phyloP scores from a whole-genome alignment of 495 filamentous ascomycete genomes.

The Aspergillus cristatus region DNA sequence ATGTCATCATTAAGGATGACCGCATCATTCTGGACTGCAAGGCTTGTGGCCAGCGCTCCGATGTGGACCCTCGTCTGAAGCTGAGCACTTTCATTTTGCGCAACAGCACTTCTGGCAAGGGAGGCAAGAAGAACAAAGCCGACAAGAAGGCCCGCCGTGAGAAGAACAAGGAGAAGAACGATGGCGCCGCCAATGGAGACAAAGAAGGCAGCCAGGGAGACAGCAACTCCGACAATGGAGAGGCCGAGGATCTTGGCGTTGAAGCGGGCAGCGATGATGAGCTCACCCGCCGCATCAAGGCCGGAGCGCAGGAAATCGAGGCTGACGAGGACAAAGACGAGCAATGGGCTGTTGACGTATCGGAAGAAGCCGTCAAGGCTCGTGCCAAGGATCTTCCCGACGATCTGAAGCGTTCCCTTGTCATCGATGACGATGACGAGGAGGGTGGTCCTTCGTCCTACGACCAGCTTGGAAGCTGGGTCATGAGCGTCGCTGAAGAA shows the following conservation, averaged over 20 bases:
- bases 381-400: conserved; percentile 83
- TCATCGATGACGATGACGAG: conserved; percentile 75
- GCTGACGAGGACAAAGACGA: conserved; percentile 66
- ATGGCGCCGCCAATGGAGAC: conserved; percentile 51
- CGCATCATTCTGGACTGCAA: conserved; percentile 93
- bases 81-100: conserved; percentile 96
- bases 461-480: conserved; percentile 90
- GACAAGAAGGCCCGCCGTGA: conserved; percentile 73
- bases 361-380: conserved; percentile 86
- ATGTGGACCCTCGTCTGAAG: conserved; percentile 89
- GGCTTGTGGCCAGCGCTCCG: conserved; percentile 85
- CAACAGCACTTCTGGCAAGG: conserved; percentile 70
- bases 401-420: conserved; percentile 84
- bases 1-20: conserved; percentile 86
- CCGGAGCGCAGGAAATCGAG: conserved; percentile 68
- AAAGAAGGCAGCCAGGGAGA: conserved; percentile 60
- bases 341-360: conserved; percentile 92
- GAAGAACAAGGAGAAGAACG: conserved; percentile 55
- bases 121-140: conserved; percentile 91
- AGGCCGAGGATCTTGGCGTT: conserved; percentile 54
- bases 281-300: conserved; percentile 80
- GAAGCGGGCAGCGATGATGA: conserved; percentile 87
- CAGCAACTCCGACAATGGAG: conserved; percentile 58
- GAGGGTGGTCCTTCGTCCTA: conserved; percentile 78
- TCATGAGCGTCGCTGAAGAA: conserved; percentile 62